These are phyloP conservation scores for Gloeostereum incarnatum DNA, from an alignment of 768 basidiomycete species.

Conservation along the genomic window DNA sequence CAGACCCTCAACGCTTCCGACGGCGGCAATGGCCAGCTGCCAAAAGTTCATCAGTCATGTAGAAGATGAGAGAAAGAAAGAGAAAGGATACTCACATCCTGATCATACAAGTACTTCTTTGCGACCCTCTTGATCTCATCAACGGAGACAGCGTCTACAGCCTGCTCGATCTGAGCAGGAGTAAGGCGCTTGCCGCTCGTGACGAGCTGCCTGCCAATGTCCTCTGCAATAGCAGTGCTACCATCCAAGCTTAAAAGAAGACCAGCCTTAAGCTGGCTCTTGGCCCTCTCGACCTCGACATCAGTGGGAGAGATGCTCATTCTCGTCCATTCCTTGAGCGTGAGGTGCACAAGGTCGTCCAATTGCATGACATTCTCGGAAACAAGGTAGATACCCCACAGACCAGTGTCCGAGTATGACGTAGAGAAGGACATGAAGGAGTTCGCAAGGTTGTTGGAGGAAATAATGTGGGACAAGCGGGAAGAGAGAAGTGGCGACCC, in stretches of 20 bases:
- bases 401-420: slow-evolving; percentile 95
- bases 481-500: slow-evolving; percentile 85
- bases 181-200: slow-evolving; percentile 87
- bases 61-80: slow-evolving; percentile 1
- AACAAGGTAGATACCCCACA: slow-evolving; percentile 98
- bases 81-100: slow-evolving; percentile 58
- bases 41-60: slow-evolving; percentile 7
- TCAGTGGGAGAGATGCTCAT: slow-evolving; percentile 84
- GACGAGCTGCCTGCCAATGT: slow-evolving; percentile 96
- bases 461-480: slow-evolving; percentile 84
- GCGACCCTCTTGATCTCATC: slow-evolving; percentile 92
- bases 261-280: slow-evolving; percentile 96
- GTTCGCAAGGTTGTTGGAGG: slow-evolving; percentile 93
- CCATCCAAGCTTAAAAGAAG: slow-evolving; percentile 88
- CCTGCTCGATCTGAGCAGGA: slow-evolving; percentile 88
- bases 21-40: slow-evolving; percentile 79
- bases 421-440: slow-evolving; percentile 99
- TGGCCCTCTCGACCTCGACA: slow-evolving; percentile 92
- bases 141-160: slow-evolving; percentile 80
- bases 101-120: slow-evolving; percentile 95
- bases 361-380: slow-evolving; percentile 92
- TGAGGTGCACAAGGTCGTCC: slow-evolving; percentile 91
- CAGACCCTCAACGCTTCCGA: slow-evolving; percentile 86
- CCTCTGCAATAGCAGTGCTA: slow-evolving; percentile 95
- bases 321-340: slow-evolving; percentile 90